phyloP scores from a whole-genome alignment of 202 grass and related monocot genomes.

The Alloteropsis angusta region DNA sequence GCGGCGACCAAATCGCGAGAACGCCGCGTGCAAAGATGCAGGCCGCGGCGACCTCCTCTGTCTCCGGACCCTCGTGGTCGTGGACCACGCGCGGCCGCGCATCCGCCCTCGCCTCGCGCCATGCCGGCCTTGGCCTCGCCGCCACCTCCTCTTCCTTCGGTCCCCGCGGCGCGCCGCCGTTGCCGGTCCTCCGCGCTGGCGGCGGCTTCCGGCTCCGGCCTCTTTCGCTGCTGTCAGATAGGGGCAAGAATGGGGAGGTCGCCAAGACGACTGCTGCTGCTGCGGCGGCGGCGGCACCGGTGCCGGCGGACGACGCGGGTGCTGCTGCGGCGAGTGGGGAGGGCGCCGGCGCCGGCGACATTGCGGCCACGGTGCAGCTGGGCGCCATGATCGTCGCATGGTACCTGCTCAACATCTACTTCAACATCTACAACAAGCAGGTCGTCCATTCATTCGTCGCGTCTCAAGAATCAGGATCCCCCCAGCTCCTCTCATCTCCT shows the following conservation, averaged over 20 bases:
- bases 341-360: not conserved
- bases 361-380: slow-evolving; percentile 29
- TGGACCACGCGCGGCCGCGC: not conserved
- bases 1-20: not conserved
- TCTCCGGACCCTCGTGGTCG: not conserved
- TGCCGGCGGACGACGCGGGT: not conserved
- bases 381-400: slow-evolving; percentile 50
- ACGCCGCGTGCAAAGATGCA: slow-evolving; percentile 17
- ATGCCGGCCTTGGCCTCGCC: not conserved
- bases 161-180: not conserved
- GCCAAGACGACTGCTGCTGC: not conserved
- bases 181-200: not conserved
- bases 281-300: not conserved
- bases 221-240: not conserved
- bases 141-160: not conserved
- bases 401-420: slow-evolving; percentile 77
- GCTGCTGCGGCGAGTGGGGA: not conserved
- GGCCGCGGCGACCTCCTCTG: not conserved
- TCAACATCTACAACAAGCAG: slow-evolving; percentile 87
- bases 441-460: not conserved
- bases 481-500: not conserved
- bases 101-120: not conserved
- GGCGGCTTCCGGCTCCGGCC: not conserved
- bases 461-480: not conserved
- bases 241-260: not conserved